phyloP scores from a whole-genome alignment of 2,329 filamentous ascomycete species.

The Pseudodiploospora longispora region DNA sequence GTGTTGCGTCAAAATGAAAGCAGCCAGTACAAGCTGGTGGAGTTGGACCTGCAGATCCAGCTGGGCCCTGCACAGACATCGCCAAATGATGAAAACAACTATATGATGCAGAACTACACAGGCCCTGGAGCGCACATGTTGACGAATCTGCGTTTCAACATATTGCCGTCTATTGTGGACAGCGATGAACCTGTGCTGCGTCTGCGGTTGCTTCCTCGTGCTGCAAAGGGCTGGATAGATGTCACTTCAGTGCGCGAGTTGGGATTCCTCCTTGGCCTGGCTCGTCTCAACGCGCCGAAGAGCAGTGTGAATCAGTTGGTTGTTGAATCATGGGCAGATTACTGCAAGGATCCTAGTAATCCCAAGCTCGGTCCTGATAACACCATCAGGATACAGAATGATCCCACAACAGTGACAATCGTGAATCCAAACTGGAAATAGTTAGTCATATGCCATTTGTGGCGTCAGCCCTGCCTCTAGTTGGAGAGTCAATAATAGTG shows the following conservation, averaged over 20 bases:
- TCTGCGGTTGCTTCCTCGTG: conserved; percentile 4
- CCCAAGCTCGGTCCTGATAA: not conserved
- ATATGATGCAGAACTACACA: conserved; percentile 7
- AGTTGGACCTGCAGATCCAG: conserved; percentile 5
- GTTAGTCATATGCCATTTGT: too few relatives aligned
- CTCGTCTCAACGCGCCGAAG: not conserved
- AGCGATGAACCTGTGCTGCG: not conserved
- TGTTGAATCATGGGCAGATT: conserved; percentile 2
- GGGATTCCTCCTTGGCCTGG: conserved; percentile 2
- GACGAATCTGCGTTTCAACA: conserved; percentile 12
- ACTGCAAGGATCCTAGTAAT: conserved; percentile 2
- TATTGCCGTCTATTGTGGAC: not conserved
- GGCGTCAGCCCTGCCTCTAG: too few relatives aligned
- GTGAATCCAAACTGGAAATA: not conserved
- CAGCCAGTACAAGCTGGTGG: conserved; percentile 5
- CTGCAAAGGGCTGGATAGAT: conserved; percentile 6
- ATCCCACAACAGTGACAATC: not conserved
- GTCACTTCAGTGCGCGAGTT: not conserved
- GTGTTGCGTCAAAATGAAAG: not conserved
- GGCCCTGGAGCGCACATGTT: conserved; percentile 10
- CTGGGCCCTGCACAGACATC: not conserved
- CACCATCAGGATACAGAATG: not conserved
- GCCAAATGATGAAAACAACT: not conserved
- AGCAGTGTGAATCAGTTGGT: not conserved
- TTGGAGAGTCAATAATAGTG: too few relatives aligned